Percentiles rank a stretch among this genome's conserved stretches.
phyloP scores from a whole-genome alignment of 441 rosid species.

The Adansonia rubrostipa region DNA sequence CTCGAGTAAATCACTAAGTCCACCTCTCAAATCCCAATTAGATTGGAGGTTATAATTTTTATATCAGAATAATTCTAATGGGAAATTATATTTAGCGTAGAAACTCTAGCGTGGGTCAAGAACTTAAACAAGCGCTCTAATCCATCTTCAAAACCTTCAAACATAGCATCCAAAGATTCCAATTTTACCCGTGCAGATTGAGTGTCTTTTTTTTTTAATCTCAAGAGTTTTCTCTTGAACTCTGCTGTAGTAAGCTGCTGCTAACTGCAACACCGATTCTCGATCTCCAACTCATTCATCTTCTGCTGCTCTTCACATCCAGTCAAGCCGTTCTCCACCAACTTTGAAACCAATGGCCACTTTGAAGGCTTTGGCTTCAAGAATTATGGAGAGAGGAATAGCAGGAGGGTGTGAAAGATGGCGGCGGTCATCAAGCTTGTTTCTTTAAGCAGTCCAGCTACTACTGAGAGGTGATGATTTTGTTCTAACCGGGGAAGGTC shows the following conservation, averaged over 20 bases:
- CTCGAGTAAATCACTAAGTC: neutral
- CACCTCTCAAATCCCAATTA: conserved; percentile 22
- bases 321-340: conserved; percentile 47
- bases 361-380: conserved; percentile 39
- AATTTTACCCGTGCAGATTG: conserved; percentile 38
- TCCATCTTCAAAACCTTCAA: conserved; percentile 57
- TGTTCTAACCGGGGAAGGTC: conserved; percentile 25
- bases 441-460: conserved; percentile 45
- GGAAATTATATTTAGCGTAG: conserved; percentile 59
- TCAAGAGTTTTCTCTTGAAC: conserved; percentile 30
- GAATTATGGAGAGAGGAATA: conserved; percentile 44
- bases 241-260: conserved; percentile 31
- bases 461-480: conserved; percentile 33
- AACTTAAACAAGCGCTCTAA: conserved; percentile 59
- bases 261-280: conserved; percentile 46
- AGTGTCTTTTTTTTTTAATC: conserved; percentile 34
- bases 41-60: neutral
- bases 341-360: conserved; percentile 51
- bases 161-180: conserved; percentile 45
- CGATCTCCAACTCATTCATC: conserved; percentile 41
- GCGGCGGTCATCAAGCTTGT: conserved; percentile 46
- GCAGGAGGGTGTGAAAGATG: conserved; percentile 45
- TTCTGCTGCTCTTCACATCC: conserved; percentile 31
- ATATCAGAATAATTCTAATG: conserved; percentile 19
- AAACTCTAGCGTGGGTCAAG: conserved; percentile 53